phyloP scores from a whole-genome alignment of 1,139 yeast species.

The Lodderomyces parapsilosis region DNA sequence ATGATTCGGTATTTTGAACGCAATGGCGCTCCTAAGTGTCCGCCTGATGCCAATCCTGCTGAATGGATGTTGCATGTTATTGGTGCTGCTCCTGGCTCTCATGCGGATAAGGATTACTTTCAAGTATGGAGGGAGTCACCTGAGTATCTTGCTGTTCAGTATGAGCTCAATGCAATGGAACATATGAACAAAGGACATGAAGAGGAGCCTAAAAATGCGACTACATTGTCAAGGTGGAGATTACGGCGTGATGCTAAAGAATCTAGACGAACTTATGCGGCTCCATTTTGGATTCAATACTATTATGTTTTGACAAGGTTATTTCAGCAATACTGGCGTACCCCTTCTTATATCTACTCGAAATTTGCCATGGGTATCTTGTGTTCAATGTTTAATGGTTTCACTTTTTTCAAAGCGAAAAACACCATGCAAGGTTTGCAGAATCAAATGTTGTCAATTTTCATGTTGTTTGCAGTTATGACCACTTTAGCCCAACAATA shows the following conservation, averaged over 20 bases:
- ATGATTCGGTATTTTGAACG: conserved; percentile 56
- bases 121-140: conserved; percentile 34
- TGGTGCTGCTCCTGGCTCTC: conserved; percentile 39
- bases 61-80: conserved; percentile 60
- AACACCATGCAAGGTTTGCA: conserved; percentile 41
- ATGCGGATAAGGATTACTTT: conserved; percentile 32
- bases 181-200: background rate
- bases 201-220: background rate
- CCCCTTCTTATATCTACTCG: conserved; percentile 39
- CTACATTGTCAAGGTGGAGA: conserved; percentile 18
- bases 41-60: conserved; percentile 49
- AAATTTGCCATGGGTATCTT: conserved; percentile 36
- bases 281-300: conserved; percentile 23
- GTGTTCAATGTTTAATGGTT: conserved; percentile 48
- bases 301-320: conserved; percentile 23
- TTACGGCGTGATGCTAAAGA: conserved; percentile 25
- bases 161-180: conserved; percentile 20
- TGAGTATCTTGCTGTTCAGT: conserved; percentile 23
- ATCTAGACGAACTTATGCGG: conserved; percentile 22
- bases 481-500: conserved; percentile 55
- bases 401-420: conserved; percentile 36
- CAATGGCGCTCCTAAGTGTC: conserved; percentile 51
- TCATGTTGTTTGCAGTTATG: conserved; percentile 52
- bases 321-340: conserved; percentile 45
- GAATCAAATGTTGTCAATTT: conserved; percentile 52